phyloP scores from a whole-genome alignment of 2,329 filamentous ascomycete genomes.

The Aureobasidium vineae region DNA sequence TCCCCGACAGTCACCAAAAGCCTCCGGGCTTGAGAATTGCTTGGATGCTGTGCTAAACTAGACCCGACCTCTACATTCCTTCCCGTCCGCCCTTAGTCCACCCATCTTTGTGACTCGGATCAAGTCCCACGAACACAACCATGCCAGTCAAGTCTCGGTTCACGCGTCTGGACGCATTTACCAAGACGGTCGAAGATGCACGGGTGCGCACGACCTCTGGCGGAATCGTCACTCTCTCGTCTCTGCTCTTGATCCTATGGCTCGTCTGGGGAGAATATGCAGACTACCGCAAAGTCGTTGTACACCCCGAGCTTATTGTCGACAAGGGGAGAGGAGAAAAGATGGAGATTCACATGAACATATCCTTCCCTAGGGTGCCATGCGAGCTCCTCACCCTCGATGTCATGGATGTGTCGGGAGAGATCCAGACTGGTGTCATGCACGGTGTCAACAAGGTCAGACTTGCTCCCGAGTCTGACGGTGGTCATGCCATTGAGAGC shows the following conservation, averaged over 20 bases:
- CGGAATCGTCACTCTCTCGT: constrained; percentile 90
- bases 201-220: constrained; percentile 93
- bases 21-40: constrained; percentile 21
- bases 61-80: constrained; percentile 6
- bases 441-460: constrained; percentile 92
- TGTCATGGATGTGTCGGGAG: constrained; percentile 98
- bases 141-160: constrained; percentile 95
- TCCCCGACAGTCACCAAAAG: not conserved
- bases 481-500: constrained; percentile 70
- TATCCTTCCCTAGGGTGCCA: constrained; percentile 89
- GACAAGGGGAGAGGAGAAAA: constrained; percentile 97
- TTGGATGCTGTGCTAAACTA: constrained; percentile 12
- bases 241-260: constrained; percentile 82
- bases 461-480: constrained; percentile 68
- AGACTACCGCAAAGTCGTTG: constrained; percentile 81
- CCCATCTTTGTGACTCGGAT: not conserved
- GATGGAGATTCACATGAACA: constrained; percentile 98
- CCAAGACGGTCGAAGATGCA: constrained; percentile 98
- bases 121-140: not conserved
- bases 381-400: constrained; percentile 96
- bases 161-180: constrained; percentile 96
- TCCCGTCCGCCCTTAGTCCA: not conserved
- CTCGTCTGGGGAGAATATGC: constrained; percentile 94
- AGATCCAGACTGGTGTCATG: constrained; percentile 91
- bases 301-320: constrained; percentile 90